Evolutionary conservation across 2,329 filamentous ascomycete genomes (phyloP), one percentile per base, ranked within the genome.

Genomic region (Fusarium staphyleae): DNA sequence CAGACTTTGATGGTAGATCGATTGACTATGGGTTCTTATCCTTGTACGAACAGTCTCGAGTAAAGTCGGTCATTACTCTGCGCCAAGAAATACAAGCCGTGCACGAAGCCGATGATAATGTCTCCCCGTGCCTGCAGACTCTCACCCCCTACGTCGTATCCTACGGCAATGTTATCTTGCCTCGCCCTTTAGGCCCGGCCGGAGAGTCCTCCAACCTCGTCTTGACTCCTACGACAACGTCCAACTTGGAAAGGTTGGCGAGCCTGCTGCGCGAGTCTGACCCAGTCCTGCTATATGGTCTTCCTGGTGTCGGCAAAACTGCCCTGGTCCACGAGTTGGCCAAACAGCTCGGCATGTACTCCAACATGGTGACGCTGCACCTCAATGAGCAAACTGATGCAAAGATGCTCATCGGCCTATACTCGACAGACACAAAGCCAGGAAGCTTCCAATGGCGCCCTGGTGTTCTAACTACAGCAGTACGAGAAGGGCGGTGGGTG

Each of bases 381-480:
- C 79, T 99, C 28, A 99, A 99, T 70, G 95, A 98, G 74, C 96
- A 99, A 73, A 98, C 93, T 3, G 95, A 99, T 74, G 93, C 93
- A 0, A 99, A 99, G 74, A 90, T 96, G 77, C 84, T 99, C 33
- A 86, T 99, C 58, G 95, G 95, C 3, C 86, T 98, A 70, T 98
- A 99, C 74, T 90, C 93, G 1, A 95, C 92, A 16, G 93, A 92
- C 52, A 85, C 89, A 13, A 89, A 88, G 55, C 93, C 92, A 1
- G 93, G 93, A 2, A 93, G 90, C 9, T 99, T 99, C 70, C 84
- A 85, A 43, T 99, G 95, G 95, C 86, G 90, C 54, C 86, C 95
- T 3, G 95, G 95, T 74, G 90, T 98, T 15, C 78, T 99, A 64
- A 97, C 95, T 0, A 96, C 91, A 24, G 96, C 96, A 29, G 92